Evolutionary conservation across 139 green algal species (phyloP), one percentile per base, ranked within the genome.

Genomic region (Coelastrella sp.): DNA sequence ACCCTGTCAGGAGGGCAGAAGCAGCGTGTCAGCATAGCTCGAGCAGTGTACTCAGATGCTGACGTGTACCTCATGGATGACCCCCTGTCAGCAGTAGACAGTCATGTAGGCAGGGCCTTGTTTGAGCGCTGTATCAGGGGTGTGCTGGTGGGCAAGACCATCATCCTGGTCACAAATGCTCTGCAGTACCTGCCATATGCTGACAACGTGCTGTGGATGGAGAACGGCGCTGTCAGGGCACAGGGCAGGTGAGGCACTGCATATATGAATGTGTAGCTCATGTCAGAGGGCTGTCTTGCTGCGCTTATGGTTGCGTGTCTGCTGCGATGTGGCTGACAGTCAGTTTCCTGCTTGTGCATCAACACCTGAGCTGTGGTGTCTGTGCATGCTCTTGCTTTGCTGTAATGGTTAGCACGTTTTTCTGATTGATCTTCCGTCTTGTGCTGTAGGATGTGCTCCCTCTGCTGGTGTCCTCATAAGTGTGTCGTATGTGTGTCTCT

Each of bases 51-150:
- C 60, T 82, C 92, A 58, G 93, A 98, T 82, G 95, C 97, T 22
- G 97, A 99, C 80, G 92, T 99, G 65, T 95, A 97, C 89, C 92
- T 99, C n/a, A 87, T 99, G 87, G 98, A 99, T 91, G 98, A 99
- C 89, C 98, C 98, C 14, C 94, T 99, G 54, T 96, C 91, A 13
- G 98, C 98, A 0, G 98, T 99, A 84, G 97, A 99, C 90, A 94
- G 96, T 14, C 97, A 99, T 87, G 97, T 99, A 10, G 97, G 96
- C 10, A 81, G 92, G 13, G 93, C 97, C 59, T 93, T 99, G 88
- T 98, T 99, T 90, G 92, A 98, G 64, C 47, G 97, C 20, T 96
- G 95, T 87, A 96, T 99, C 56, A 65, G 80, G 60, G 92, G n/a
- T n/a, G n/a, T n/a, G n/a, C n/a, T n/a, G n/a, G n/a, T n/a, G n/a